phyloP scores from a whole-genome alignment of 1,139 yeast species.

The Meyerozyma sp. region DNA sequence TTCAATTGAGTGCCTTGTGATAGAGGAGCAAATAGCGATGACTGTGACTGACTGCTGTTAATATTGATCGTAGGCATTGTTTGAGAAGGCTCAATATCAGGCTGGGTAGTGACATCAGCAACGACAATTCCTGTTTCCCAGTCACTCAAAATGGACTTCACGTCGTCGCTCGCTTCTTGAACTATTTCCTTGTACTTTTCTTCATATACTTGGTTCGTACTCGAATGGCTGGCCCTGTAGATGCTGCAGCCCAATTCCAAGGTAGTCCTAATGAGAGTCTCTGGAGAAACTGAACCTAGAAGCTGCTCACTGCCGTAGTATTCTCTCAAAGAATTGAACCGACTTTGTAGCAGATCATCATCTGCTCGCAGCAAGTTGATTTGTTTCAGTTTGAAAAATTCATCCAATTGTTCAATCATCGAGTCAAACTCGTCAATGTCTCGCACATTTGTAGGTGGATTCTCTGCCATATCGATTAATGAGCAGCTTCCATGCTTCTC shows the following conservation, averaged over 20 bases:
- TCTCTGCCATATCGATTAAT: constrained; percentile 20
- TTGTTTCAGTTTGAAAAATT: constrained; percentile 25
- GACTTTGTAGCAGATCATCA: background rate
- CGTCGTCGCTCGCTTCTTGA: background rate
- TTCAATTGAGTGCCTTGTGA: background rate
- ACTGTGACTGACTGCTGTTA: background rate
- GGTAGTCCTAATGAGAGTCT: background rate
- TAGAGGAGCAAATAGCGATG: background rate
- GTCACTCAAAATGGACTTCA: background rate
- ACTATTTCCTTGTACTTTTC: background rate
- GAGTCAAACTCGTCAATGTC: constrained; percentile 42
- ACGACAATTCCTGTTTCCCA: background rate
- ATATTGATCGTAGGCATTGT: background rate
- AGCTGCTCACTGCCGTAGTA: background rate
- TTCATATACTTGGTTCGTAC: background rate
- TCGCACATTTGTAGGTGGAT: constrained; percentile 18
- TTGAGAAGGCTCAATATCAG: background rate
- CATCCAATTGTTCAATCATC: constrained; percentile 45
- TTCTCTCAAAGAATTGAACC: background rate
- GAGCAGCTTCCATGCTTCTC: constrained; percentile 12
- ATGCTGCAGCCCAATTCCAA: background rate
- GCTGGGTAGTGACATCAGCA: background rate
- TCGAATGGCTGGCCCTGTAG: background rate
- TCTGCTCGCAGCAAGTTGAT: constrained; percentile 12
- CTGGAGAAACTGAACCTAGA: background rate